These are phyloP conservation scores for Parsonsia alboflavescens DNA, from an alignment of 257 asterid genomes.

Conservation along the genomic window DNA sequence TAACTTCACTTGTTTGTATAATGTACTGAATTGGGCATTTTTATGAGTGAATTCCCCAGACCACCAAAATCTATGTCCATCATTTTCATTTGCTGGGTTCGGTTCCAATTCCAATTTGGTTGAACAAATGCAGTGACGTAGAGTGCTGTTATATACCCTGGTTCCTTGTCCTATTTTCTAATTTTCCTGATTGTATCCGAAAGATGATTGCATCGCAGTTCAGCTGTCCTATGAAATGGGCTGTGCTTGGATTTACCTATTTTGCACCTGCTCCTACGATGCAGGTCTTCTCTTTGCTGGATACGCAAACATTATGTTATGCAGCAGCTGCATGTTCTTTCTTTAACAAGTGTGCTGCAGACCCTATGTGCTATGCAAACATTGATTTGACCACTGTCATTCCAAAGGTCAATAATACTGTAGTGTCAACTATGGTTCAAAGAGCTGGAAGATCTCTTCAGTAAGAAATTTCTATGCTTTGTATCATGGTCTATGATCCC, in stretches of 20 bases:
- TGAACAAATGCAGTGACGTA: background rate
- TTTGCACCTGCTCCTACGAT: slow-evolving; percentile 14
- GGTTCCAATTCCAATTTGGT: background rate
- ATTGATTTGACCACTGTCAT: slow-evolving; percentile 56
- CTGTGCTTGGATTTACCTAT: slow-evolving; percentile 6
- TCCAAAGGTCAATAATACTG: slow-evolving; percentile 61
- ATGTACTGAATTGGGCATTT: background rate
- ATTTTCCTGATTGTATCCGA: background rate
- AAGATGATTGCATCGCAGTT: background rate
- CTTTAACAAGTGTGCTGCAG: slow-evolving; percentile 75
- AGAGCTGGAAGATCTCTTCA: slow-evolving; percentile 69
- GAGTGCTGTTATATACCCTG: background rate
- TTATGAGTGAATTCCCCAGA: background rate
- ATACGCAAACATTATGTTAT: slow-evolving; percentile 63
- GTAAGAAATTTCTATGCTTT: slow-evolving; percentile 30
- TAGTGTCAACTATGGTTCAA: slow-evolving; percentile 70
- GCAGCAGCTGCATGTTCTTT: slow-evolving; percentile 77
- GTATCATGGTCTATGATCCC: background rate
- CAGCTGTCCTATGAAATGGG: background rate
- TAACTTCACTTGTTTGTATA: background rate
- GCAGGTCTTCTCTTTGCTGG: slow-evolving; percentile 75
- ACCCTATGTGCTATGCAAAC: slow-evolving; percentile 68
- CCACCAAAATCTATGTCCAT: background rate
- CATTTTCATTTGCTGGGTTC: background rate
- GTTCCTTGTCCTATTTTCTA: background rate